These are phyloP conservation scores for Phytopythium mirpurense DNA, from an alignment of 352 stramenopile species.

Conservation along the genomic window DNA sequence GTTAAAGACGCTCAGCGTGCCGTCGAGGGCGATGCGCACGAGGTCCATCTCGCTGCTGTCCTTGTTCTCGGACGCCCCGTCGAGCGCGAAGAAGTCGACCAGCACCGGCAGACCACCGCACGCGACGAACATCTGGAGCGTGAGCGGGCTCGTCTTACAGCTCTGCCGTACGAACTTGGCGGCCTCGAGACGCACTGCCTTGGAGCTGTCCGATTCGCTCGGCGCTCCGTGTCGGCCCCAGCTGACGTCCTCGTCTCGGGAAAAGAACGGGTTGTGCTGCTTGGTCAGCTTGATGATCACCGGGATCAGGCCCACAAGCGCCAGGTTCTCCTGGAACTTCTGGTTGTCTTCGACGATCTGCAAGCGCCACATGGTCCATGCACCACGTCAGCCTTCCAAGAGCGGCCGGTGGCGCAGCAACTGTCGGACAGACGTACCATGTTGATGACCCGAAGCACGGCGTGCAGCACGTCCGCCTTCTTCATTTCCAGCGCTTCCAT, in stretches of 20 bases:
- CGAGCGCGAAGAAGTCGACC: conserved; percentile 71
- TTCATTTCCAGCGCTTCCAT: conserved; percentile 93
- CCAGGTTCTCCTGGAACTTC: conserved; percentile 90
- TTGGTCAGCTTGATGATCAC: conserved; percentile 88
- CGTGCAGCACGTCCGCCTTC: conserved; percentile 81
- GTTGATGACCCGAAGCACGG: conserved; percentile 86
- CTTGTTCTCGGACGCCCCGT: neutral
- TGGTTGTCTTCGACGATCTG: conserved; percentile 89
- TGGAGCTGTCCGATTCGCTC: conserved; percentile 30
- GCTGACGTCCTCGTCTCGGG: conserved; percentile 9
- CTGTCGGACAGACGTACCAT: conserved; percentile 30
- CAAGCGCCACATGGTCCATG: neutral
- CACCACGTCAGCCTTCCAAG: conserved; percentile 2
- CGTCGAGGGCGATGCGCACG: conserved; percentile 84
- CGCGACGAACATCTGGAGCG: conserved; percentile 92
- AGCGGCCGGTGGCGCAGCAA: neutral
- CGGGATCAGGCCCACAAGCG: conserved; percentile 86
- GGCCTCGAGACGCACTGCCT: conserved; percentile 75
- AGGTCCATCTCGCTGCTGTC: conserved; percentile 35
- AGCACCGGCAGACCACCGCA: conserved; percentile 86
- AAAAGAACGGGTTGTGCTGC: conserved; percentile 33
- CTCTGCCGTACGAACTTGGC: conserved; percentile 87
- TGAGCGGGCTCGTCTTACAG: conserved; percentile 83
- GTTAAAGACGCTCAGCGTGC: conserved; percentile 88
- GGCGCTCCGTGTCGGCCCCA: neutral